Evolutionary conservation across 2,329 filamentous ascomycete genomes (phyloP), one percentile per base, ranked within the genome.

Genomic region (Lasiodiplodia hormozganensis): DNA sequence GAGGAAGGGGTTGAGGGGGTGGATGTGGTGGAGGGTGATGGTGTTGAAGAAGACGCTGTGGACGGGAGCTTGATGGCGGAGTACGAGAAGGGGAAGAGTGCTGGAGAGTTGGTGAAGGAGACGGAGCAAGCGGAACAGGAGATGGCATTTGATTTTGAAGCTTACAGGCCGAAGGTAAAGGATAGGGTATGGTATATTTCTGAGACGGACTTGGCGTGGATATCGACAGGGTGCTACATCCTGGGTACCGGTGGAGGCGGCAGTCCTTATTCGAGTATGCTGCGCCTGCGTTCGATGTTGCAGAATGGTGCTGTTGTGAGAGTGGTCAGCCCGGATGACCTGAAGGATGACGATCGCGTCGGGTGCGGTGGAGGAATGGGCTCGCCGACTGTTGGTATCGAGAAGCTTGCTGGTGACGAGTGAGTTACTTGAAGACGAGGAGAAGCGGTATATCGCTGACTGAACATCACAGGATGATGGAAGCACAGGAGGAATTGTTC

Each of bases 211-310:
- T 78, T 89, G 4, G 76, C 79, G 36, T 89, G 85, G 79, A 85
- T 90, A 40, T 77, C 85, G 0, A 85, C 82, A 8, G 88, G 88
- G 1, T 88, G 87, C 73, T 88, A 88, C 70, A 86, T 90, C 64
- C 81, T 90, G 0, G 88, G 87, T 2, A 88, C 86, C 0, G 88
- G 87, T 23, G 87, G 88, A 6, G 87, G 88, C 23, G 87, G 87
- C 2, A 87, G 1, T 87, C 86, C 70, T 76, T 85, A 2, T 77
- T 36, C 84, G 85, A 78, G 78, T 88, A 18, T 70, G 47, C 51
- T 84, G 53, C 84, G 85, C 69, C 79, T 89, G 7, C 82, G 84
- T 4, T 76, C 77, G 4, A 87, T 67, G 56, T 21, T 67, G 28
- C 54, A 87, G 0, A 73, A 0, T 74, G 75, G 2, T 53, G 72